Evolutionary conservation across 1,284 basidiomycete species (phyloP).

Genomic region (Trametes hirsuta): DNA sequence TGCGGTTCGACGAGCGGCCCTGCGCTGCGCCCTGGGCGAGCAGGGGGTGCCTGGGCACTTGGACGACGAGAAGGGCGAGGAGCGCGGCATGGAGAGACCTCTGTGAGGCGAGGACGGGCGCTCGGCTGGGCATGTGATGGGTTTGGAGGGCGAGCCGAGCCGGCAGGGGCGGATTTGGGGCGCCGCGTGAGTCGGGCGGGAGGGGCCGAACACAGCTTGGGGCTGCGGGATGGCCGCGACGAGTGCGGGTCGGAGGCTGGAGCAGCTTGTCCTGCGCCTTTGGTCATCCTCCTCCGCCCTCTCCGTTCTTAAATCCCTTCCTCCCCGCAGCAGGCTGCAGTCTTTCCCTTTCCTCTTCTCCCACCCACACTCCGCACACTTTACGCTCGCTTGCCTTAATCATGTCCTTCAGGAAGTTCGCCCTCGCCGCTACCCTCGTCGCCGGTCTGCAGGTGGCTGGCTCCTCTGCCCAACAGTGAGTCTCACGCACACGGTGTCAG

Average conservation of each 20-base stretch:
- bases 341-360: slow-evolving; percentile 5
- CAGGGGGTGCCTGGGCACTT: no score
- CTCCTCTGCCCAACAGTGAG: slow-evolving; percentile 49
- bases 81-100: no score
- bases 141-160: no score
- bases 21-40: no score
- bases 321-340: slow-evolving; percentile 26
- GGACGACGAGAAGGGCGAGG: no score
- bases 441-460: slow-evolving; percentile 43
- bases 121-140: no score
- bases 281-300: slow-evolving; percentile 6
- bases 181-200: no score
- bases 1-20: no score
- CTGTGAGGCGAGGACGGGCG: no score
- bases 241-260: not conserved
- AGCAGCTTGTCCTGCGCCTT: not conserved
- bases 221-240: no score
- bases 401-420: slow-evolving; percentile 32
- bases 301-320: slow-evolving; percentile 8
- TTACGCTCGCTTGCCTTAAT: slow-evolving; percentile 3
- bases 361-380: slow-evolving; percentile 7
- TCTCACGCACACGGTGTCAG: slow-evolving; percentile 12
- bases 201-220: no score
- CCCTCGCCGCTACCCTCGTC: slow-evolving; percentile 34
- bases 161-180: no score